Evolutionary conservation across 352 stramenopile species (phyloP), one percentile per base, ranked within the genome.

Genomic region (Phytopythium chamaehyphon): DNA sequence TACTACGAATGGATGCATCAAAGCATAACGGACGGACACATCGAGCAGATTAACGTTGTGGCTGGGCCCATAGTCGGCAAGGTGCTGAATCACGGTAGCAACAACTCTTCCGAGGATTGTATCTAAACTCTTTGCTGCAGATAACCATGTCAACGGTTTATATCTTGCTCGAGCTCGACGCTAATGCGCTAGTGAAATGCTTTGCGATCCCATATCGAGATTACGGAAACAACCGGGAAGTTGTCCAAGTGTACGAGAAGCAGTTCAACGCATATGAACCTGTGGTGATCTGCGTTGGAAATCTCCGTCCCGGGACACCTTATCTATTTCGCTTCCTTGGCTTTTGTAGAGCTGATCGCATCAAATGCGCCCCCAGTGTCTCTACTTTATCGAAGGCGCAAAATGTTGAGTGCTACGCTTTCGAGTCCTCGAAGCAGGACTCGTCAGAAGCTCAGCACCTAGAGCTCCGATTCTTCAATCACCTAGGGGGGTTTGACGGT

Each of bases 261-360:
- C 28, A 44, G 14, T 48, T 55, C 37, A 38, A 55, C 4, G 44
- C 58, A 26, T 55, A 64, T 37, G 37, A 68, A 7, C 66, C 69
- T 26, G 19, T 24, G 14, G 2, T 64, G 3, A 16, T 80, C 31
- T 48, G 33, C 1, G 9, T 81, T 5, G 40, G 28, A 33, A 54
- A 43, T 1, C 40, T 84, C 2, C 35, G 40, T 3, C 58, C 70
- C 40, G 44, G 59, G 10, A 64, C 60, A n/a, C 59, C 54, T 9
- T 82, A 82, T 51, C 45, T 67, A 1, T 47, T 82, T 28, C 67
- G 65, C 36, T 62, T 84, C 19, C 54, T 84, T 6, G 73, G 70
- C 12, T 53, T 84, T 11, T 59, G 55, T 15, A 61, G 51, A 21
- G 26, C 18, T 4, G 65, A 84, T 35, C 67, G 70, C 28, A 9